Conservation (phyloP, 768 basidiomycete genomes). For the Xerocomus potaroensis region DNA sequence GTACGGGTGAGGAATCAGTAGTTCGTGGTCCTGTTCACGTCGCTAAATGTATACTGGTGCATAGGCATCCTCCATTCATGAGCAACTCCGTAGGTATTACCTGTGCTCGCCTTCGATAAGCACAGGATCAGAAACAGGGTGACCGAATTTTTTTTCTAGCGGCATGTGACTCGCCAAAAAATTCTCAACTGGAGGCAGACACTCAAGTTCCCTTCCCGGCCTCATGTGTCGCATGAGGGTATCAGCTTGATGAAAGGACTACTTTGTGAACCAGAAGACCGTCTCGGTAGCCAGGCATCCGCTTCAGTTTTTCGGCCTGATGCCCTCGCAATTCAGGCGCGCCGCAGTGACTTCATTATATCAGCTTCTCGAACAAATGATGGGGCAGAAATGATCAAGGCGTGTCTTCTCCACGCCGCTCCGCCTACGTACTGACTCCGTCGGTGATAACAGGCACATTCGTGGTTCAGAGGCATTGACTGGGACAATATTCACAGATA, state of each 20-base stretch:
- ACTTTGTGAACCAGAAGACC: conserved; percentile 93
- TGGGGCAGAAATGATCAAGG: conserved; percentile 91
- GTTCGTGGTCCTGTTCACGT: conserved; percentile 24
- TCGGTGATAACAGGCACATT: conserved; percentile 55
- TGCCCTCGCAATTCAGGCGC: conserved; percentile 67
- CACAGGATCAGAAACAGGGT: conserved; percentile 19
- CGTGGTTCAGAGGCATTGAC: conserved; percentile 90
- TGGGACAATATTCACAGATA: conserved; percentile 83
- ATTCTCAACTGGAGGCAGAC: conserved; percentile 94
- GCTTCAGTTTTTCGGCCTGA: conserved; percentile 71
- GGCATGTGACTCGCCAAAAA: conserved; percentile 94
- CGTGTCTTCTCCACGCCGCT: conserved; percentile 28
- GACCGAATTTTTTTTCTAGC: conserved; percentile 38
- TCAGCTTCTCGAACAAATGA: conserved; percentile 56
- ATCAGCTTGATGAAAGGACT: conserved; percentile 84
- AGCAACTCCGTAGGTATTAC: conserved; percentile 72
- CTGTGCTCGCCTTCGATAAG: conserved; percentile 15
- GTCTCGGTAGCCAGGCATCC: conserved; percentile 73
- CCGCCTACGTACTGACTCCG: conserved; percentile 16
- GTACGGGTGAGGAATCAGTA: conserved; percentile 63
- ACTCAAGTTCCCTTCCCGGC: conserved; percentile 81
- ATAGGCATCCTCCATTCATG: conserved; percentile 91
- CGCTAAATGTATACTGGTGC: conserved; percentile 20
- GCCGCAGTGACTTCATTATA: conserved; percentile 68
- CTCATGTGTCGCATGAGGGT: conserved; percentile 82